phyloP scores from a whole-genome alignment of 23 red algal genomes.

The Gracilaria vermiculophylla region DNA sequence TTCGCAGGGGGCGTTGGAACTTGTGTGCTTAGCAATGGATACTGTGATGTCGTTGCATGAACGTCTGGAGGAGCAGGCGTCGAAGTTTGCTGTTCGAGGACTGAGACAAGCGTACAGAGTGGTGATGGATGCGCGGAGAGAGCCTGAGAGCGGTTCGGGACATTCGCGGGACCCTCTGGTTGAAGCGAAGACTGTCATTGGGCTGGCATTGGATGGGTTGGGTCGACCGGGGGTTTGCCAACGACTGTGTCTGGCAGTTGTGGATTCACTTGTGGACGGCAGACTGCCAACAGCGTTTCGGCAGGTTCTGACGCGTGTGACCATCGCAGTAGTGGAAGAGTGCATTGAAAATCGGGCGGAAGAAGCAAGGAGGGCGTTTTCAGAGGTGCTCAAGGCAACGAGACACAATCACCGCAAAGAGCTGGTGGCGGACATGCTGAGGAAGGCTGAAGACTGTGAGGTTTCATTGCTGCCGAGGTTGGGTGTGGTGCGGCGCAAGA shows the following conservation, averaged over 20 bases:
- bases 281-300: conserved; percentile 15
- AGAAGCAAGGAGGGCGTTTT: background rate
- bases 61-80: background rate
- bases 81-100: conserved; percentile 27
- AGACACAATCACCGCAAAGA: background rate
- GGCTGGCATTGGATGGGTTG: conserved; percentile 24
- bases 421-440: conserved; percentile 18
- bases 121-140: conserved; percentile 32
- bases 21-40: conserved; percentile 42
- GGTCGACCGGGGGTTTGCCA: conserved; percentile 29
- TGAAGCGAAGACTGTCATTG: conserved; percentile 29
- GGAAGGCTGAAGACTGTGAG: conserved; percentile 45
- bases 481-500: conserved; percentile 7
- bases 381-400: conserved; percentile 8
- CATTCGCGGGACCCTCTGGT: conserved; percentile 33
- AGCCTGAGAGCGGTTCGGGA: conserved; percentile 36
- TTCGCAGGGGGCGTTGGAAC: conserved; percentile 29
- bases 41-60: conserved; percentile 14
- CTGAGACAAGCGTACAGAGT: conserved; percentile 26
- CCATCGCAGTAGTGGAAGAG: conserved; percentile 19
- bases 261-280: conserved; percentile 45
- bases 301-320: conserved; percentile 17
- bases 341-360: background rate
- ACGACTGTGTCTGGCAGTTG: conserved; percentile 21
- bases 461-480: conserved; percentile 14